Base-by-base conservation (phyloP, 176 grass and related monocot genomes). In the Phyllostachys edulis region DNA sequence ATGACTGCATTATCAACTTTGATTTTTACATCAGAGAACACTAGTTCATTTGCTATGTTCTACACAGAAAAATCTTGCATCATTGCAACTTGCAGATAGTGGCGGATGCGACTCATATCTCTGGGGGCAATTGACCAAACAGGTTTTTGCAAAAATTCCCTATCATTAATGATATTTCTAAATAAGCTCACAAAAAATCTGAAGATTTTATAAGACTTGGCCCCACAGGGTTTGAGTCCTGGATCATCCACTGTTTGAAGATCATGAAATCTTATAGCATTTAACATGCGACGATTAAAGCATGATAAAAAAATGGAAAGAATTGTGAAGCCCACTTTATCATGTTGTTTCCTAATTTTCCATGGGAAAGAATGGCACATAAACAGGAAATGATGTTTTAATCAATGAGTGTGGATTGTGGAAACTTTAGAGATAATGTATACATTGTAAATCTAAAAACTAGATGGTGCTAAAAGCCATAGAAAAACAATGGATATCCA, bases 41-140 rank as follows among this genome's bases (percentile, higher is more conserved):
- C 10, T 55, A 40, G 7, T 78, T 78, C 54, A 74, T 71, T 86
- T 83, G 45, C 34, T 64, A 68, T 61, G 38, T 45, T 85, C 60
- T 59, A 62, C 42, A 68, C 37, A 81, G 49, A 13, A 76, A 23
- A 41, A 54, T 14, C 4, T 37, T 77, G 27, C 40, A 78, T 42
- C 10, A 67, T 66, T 79, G 46, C 46, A 73, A 2, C 24, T 71
- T 78, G 37, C 67, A 71, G 26, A 63, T 63, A 29, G 60, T 2
- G 5, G 26, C 11, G 4, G 60, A 63, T 29, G 60, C 24, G 4
- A 10, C 10, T 24, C 29, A 13, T 27, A 63, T 6, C 12, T 63
- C 55, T 63, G 60, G 12, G 57, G 60, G 11, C 26, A 63, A 29
- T 14, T 29, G 12, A 29, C 12, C 60, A 26, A 63, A 63, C 24